A percentile compares a stretch with the other conserved stretches of the same genome.
These are phyloP conservation scores for Penicillium argentinense DNA, from an alignment of 495 filamentous ascomycete genomes.

Conservation along the genomic window DNA sequence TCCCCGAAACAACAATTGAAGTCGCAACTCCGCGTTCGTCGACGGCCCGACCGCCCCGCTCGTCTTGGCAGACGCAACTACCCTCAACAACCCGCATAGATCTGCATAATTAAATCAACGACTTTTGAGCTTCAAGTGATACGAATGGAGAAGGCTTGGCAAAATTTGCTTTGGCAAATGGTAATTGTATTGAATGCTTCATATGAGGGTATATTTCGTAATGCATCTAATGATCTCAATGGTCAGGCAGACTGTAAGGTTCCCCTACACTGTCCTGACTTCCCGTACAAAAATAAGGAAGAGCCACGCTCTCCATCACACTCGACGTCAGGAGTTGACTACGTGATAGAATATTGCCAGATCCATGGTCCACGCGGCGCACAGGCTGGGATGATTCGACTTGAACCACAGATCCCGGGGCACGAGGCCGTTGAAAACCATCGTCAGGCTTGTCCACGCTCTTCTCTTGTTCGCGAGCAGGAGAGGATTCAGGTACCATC, in stretches of 20 bases:
- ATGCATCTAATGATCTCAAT: slow-evolving; percentile 3
- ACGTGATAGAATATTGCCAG: slow-evolving; percentile 28
- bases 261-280: slow-evolving; percentile 48
- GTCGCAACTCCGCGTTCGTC: slow-evolving; percentile 30
- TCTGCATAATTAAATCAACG: not conserved
- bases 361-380: slow-evolving; percentile 25
- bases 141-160: too few species aligned
- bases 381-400: slow-evolving; percentile 47
- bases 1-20: slow-evolving; percentile 14
- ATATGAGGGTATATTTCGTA: slow-evolving; percentile 2
- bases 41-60: slow-evolving; percentile 32
- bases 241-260: slow-evolving; percentile 36
- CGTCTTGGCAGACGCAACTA: not conserved
- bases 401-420: slow-evolving; percentile 35
- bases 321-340: slow-evolving; percentile 46
- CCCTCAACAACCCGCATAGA: not conserved
- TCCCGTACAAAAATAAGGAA: slow-evolving; percentile 40
- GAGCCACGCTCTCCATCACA: slow-evolving; percentile 48
- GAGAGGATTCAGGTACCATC: slow-evolving; percentile 46
- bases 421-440: slow-evolving; percentile 20
- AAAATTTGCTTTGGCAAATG: too few species aligned
- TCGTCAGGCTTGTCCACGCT: slow-evolving; percentile 5
- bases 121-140: not conserved
- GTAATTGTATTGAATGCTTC: too few species aligned
- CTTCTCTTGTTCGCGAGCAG: slow-evolving; percentile 20